Conservation (phyloP, 225 moss, liverwort and hornwort genomes). For the Thuidium tamariscinum region DNA sequence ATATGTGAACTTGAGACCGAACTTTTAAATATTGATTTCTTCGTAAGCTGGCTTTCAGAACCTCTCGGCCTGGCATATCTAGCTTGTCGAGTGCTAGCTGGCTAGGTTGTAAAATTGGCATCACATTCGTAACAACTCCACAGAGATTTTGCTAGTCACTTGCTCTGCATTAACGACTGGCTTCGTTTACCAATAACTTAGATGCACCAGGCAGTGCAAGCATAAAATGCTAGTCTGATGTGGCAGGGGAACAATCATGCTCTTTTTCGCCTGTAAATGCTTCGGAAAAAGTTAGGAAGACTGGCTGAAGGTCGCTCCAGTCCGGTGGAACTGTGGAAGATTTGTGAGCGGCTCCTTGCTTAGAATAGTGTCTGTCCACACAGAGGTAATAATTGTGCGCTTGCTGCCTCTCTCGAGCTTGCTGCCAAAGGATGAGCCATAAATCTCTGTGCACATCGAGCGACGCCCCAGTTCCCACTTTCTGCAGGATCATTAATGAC, state of each 20-base stretch:
- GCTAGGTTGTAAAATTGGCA: neutral
- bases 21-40: neutral
- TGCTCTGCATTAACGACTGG: neutral
- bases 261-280: neutral
- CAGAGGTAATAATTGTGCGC: neutral
- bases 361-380: neutral
- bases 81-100: neutral
- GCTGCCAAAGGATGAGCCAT: neutral
- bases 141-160: no score
- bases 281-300: neutral
- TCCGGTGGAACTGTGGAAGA: no score
- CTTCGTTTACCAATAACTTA: neutral
- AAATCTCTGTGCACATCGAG: neutral
- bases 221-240: neutral
- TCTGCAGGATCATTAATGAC: neutral
- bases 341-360: neutral
- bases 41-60: neutral
- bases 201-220: neutral
- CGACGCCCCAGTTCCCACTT: neutral
- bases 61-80: neutral
- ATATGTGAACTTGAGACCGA: neutral
- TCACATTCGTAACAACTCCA: neutral
- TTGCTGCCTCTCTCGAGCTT: neutral
- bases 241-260: neutral
- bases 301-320: neutral